phyloP scores from a whole-genome alignment of 208 protist genomes.

The Kentomonas sorsogonicus region DNA sequence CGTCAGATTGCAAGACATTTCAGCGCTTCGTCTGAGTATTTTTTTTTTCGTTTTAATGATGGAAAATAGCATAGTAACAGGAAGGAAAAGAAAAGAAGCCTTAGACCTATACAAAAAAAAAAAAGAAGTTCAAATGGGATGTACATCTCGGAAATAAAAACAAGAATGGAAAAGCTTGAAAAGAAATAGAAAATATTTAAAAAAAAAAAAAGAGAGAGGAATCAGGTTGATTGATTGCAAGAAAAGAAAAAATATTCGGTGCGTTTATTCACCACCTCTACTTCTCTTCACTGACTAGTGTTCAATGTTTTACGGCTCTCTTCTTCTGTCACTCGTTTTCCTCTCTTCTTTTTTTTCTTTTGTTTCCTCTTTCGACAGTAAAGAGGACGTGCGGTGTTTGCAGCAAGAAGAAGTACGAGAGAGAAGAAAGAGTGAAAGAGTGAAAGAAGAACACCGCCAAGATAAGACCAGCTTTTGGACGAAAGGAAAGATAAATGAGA shows the following conservation, averaged over 20 bases:
- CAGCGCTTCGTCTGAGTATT: not conserved
- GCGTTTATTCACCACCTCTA: too few relatives aligned
- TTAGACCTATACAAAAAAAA: constrained; percentile 14
- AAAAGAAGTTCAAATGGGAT: constrained; percentile 2
- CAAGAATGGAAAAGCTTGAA: constrained; percentile 7
- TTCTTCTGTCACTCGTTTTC: too few relatives aligned
- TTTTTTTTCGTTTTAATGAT: not conserved
- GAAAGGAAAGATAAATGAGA: too few relatives aligned
- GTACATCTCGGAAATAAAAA: constrained; percentile 10
- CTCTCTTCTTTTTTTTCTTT: too few relatives aligned
- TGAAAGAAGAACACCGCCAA: constrained; percentile 9
- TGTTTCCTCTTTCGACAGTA: too few relatives aligned
- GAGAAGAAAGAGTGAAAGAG: constrained; percentile 11
- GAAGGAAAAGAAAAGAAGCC: constrained; percentile 15
- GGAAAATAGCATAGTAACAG: constrained; percentile 9
- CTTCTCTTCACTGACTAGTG: too few relatives aligned
- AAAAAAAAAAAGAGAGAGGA: constrained; percentile 16
- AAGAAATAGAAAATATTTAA: constrained; percentile 1
- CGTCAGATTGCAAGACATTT: too few relatives aligned
- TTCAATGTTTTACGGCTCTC: too few relatives aligned
- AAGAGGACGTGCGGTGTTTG: too few relatives aligned
- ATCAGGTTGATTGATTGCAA: too few relatives aligned
- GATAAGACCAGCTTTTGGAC: constrained; percentile 1
- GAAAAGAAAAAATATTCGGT: too few relatives aligned
- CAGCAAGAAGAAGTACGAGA: constrained; percentile 1